Evolutionary conservation across 2,329 filamentous ascomycete genomes (phyloP).

Genomic region (Clonostachys chloroleuca): DNA sequence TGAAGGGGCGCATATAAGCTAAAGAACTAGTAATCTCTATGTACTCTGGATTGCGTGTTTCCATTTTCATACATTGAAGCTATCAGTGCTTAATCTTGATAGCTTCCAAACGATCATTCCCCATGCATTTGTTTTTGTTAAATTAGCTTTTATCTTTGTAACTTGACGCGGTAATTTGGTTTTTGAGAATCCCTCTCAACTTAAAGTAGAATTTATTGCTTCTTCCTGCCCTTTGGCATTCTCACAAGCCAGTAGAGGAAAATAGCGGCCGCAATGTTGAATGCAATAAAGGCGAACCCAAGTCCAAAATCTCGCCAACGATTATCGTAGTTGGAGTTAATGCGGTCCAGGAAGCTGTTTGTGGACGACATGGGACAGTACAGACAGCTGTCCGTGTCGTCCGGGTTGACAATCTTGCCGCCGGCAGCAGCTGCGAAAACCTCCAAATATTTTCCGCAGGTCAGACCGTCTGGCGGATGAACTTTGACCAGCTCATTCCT

Average conservation of each 20-base stretch:
- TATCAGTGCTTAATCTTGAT: too few relatives aligned
- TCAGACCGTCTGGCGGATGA: constrained; percentile 45
- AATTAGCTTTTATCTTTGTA: too few relatives aligned
- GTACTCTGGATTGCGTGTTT: too few relatives aligned
- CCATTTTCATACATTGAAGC: too few relatives aligned
- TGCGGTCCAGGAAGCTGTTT: constrained; percentile 29
- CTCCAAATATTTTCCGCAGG: constrained; percentile 50
- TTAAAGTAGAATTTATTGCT: neutral
- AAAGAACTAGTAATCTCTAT: too few relatives aligned
- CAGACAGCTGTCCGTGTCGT: constrained; percentile 39
- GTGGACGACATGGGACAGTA: constrained; percentile 36
- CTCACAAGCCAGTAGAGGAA: constrained; percentile 43
- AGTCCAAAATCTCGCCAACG: constrained; percentile 56
- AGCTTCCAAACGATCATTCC: too few relatives aligned
- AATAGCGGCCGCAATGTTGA: constrained; percentile 47
- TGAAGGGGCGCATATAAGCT: too few relatives aligned
- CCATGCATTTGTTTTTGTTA: too few relatives aligned
- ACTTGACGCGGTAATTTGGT: too few relatives aligned
- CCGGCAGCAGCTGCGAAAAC: constrained; percentile 31
- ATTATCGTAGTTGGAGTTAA: constrained; percentile 41
- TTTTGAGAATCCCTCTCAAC: too few relatives aligned
- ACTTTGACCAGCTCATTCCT: constrained; percentile 57
- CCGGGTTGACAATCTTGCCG: constrained; percentile 49
- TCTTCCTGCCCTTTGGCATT: constrained; percentile 25
- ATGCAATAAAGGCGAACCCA: constrained; percentile 46